Base-by-base conservation (phyloP, 202 grass and related monocot genomes). In the Saccharum hybrid region DNA sequence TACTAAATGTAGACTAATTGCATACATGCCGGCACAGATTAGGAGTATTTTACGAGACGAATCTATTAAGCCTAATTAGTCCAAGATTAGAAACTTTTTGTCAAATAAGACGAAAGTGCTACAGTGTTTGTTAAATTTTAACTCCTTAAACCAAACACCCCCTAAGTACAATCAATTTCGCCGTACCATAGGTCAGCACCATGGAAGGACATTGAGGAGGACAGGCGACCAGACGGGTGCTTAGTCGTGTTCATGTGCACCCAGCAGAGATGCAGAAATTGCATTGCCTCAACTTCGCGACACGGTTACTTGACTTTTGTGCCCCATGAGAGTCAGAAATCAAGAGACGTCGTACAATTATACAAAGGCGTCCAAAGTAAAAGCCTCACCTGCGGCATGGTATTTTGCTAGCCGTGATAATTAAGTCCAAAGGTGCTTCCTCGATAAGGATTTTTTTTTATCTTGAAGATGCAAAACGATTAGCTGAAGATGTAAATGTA, bases 231-330 rank as follows among this genome's bases (percentile, higher is more conserved):
- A 65, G 16, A 7, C 30, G 23, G 59, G 23, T 12, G 2, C 3
- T 61, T 61, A 51, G 6, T 51, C 14, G 10, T 4, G 30, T 79
- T 64, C 2, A 31, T 52, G 46, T 15, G 75, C 13, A 59, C 7
- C 78, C 5, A 40, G 26, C 4, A 80, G 48, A 71, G 49, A 52
- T 18, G 49, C 49, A 18, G 49, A 52, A 79, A 43, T 16, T 80
- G 8, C 5, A 16, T 66, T 28, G 13, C 22, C 82, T 86, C 43
- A 43, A 56, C n/a, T 4, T 7, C 56, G 40, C 16, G n/a, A n/a
- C 39, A 46, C 3, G 9, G 54, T 26, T 36, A 26, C 49, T 21
- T 18, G 12, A 61, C 51, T 38, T 16, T 46, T 46, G 45, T 1
- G 21, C 1, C 9, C 48, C 23, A 22, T 43, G 11, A 28, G 10